These are phyloP conservation scores for Aspergillus saccharolyticus DNA, from an alignment of 495 filamentous ascomycete species.

Conservation along the genomic window DNA sequence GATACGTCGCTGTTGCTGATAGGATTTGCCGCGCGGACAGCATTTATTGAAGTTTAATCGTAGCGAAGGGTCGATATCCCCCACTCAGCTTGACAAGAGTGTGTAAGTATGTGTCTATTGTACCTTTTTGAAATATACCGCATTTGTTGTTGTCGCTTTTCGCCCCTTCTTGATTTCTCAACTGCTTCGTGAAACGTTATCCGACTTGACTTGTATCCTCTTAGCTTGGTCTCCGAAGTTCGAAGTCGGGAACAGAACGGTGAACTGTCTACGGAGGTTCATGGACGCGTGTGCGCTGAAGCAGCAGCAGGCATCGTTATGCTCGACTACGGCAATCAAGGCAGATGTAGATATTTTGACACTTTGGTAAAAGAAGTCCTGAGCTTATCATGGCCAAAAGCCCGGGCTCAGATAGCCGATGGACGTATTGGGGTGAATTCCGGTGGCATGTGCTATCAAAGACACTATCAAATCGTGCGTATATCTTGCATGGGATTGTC, in stretches of 20 bases:
- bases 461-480: constrained; percentile 13
- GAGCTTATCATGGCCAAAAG: background rate
- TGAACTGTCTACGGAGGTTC: background rate
- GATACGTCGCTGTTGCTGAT: constrained; percentile 8
- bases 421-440: background rate
- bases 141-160: background rate
- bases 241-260: background rate
- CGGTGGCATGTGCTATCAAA: constrained; percentile 10
- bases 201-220: background rate
- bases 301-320: background rate
- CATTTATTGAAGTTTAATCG: constrained; percentile 10
- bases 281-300: background rate
- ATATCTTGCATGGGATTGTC: constrained; percentile 11
- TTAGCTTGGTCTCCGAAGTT: background rate
- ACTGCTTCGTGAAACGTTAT: constrained; percentile 10
- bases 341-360: background rate
- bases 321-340: too few relatives aligned
- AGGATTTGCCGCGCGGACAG: background rate
- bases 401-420: background rate
- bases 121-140: background rate
- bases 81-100: background rate
- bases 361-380: background rate
- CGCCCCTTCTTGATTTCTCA: background rate
- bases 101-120: background rate
- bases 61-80: background rate